Conservation (phyloP, 768 basidiomycete genomes). For the Dioszegia hungarica region DNA sequence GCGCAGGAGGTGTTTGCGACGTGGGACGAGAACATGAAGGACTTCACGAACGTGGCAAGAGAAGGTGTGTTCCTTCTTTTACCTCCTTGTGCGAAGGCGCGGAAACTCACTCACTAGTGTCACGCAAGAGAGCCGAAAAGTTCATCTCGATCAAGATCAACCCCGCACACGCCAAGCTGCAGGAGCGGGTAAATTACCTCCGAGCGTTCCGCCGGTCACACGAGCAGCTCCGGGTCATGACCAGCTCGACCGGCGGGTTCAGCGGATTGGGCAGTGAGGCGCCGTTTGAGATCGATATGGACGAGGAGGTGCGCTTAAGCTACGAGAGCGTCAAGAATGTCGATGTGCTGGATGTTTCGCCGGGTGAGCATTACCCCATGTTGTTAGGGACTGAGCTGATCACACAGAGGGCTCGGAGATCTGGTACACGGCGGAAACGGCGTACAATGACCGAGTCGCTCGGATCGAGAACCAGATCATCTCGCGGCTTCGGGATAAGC, state of each 20-base stretch:
- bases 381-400: neutral
- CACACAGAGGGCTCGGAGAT: constrained; percentile 92
- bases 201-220: constrained; percentile 94
- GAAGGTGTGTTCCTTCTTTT: constrained; percentile 54
- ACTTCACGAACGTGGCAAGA: constrained; percentile 85
- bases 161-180: constrained; percentile 83
- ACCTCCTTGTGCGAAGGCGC: neutral
- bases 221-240: constrained; percentile 95
- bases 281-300: constrained; percentile 82
- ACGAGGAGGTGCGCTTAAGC: constrained; percentile 90
- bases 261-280: constrained; percentile 64
- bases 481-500: constrained; percentile 77
- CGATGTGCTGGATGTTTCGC: constrained; percentile 89
- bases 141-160: constrained; percentile 96
- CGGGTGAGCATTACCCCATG: constrained; percentile 56
- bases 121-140: constrained; percentile 77
- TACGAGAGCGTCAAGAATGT: constrained; percentile 97
- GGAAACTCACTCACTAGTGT: constrained; percentile 54
- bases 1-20: constrained; percentile 73
- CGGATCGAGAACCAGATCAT: constrained; percentile 99
- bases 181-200: constrained; percentile 79
- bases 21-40: constrained; percentile 85
- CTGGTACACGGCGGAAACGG: constrained; percentile 94
- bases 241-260: constrained; percentile 83
- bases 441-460: constrained; percentile 95